Conservation (phyloP, 768 basidiomycete species). For the Butyriboletus loyo region DNA sequence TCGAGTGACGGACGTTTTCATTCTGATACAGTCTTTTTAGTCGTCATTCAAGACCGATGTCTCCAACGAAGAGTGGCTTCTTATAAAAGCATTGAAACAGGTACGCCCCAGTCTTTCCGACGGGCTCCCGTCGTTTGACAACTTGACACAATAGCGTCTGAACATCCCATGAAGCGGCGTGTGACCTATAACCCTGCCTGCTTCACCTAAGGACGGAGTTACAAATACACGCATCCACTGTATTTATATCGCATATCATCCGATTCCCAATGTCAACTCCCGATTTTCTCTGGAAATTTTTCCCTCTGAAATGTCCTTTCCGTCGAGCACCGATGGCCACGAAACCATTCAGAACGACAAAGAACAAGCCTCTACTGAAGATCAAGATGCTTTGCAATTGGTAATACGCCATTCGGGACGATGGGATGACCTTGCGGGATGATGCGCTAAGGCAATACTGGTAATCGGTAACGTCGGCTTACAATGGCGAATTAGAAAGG, state of each 20-base stretch:
- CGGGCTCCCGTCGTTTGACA: background rate
- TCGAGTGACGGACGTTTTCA: background rate
- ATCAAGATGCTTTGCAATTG: slow-evolving; percentile 54
- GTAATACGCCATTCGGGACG: slow-evolving; percentile 39
- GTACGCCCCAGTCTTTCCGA: slow-evolving; percentile 34
- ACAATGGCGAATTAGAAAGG: slow-evolving; percentile 65
- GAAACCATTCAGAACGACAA: slow-evolving; percentile 11
- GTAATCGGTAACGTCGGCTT: slow-evolving; percentile 71
- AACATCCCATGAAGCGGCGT: slow-evolving; percentile 31
- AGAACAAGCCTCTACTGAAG: slow-evolving; percentile 33
- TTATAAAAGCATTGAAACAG: slow-evolving; percentile 84
- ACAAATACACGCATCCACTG: slow-evolving; percentile 23
- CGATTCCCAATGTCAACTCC: background rate
- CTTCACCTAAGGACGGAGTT: slow-evolving; percentile 27
- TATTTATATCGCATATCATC: slow-evolving; percentile 30
- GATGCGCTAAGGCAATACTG: slow-evolving; percentile 31
- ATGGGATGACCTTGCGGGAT: slow-evolving; percentile 32
- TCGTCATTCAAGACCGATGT: slow-evolving; percentile 86
- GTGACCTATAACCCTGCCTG: slow-evolving; percentile 1
- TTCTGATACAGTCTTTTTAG: slow-evolving; percentile 38
- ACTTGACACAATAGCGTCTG: slow-evolving; percentile 32
- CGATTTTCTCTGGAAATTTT: background rate
- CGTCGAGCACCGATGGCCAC: slow-evolving; percentile 10
- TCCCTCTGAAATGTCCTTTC: slow-evolving; percentile 21
- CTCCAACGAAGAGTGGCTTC: slow-evolving; percentile 86